Base-by-base conservation (phyloP, 495 filamentous ascomycete genomes). In the Paragyromitra xinjiangensis region DNA sequence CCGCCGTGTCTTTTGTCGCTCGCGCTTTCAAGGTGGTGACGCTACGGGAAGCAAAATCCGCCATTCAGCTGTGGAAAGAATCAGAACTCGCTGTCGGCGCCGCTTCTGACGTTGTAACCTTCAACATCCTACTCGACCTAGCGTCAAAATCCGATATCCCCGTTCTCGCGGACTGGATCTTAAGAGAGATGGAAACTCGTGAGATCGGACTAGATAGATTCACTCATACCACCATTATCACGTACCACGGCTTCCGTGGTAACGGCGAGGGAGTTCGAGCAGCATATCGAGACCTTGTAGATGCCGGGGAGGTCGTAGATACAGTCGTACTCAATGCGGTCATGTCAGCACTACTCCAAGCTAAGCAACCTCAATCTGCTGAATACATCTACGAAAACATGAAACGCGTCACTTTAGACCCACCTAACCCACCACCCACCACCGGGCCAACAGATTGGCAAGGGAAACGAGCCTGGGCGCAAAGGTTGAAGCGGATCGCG, bases 121-220 rank as follows among this genome's bases (percentile, higher is more conserved):
- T 98, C 85, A 95, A 93, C 83, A 92, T 97, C 67, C 88, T 99
- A 39, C 97, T 97, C 77, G 93, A 97, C 81, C 88, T 92, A 16
- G 94, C 95, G 40, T 89, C 92, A 58, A 96, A 94, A 83, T 89
- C 94, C 1, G 90, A 91, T 24, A 94, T 95, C 78, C 95, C 92
- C 67, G 84, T 84, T 1, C 89, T 98, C 48, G 94, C 93, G 1
- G 92, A 97, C 78, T 92, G 93, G 84, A 87, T 98, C 12, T 87
- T 94, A 75, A 85, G 88, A 65, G 95, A 98, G 84, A 94, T 97
- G 90, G 83, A 86, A 34, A 85, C 80, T 8, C 91, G 95, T 42
- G 86, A 88, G 0, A 83, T 94, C 63, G 71, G 80, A 8, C 89
- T 90, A 69, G 91, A 91, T 80, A 90, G 95, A 37, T 92, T 89